Base-by-base conservation (phyloP, 345 rosid genomes). In the Raphanus raphanistrum region DNA sequence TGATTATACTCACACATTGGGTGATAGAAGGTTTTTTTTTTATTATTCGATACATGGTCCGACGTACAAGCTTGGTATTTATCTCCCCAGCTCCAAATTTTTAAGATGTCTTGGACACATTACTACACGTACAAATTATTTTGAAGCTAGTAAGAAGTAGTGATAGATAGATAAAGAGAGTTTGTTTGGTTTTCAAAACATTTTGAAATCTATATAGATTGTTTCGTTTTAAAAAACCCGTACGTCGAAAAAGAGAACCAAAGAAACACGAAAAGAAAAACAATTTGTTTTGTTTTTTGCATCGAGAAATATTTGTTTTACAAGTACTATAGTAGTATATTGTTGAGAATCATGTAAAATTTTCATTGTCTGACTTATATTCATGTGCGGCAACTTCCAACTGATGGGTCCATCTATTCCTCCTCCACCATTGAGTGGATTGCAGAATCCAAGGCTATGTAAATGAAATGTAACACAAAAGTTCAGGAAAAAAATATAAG, bases 321-420 rank as follows among this genome's bases (percentile, higher is more conserved):
- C n/a, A 70, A 70, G 54, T 71, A 72, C 43, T 21, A 50, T n/a
- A 59, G 9, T 38, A 59, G 13, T 12, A 16, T 70, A 15, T 32
- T 28, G 59, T 13, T 38, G 36, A 57, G 31, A 58, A n/a, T 43
- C 36, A 66, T 66, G 74, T 73, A 66, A 62, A 60, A 25, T 31
- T 73, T 59, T n/a, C 64, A 48, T 62, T 21, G 36, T 62, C 54
- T 79, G 60, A 79, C 74, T 79, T 73, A 36, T 61, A 52, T 73
- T 79, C 61, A 60, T 67, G 82, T 69, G 82, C 65, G 25, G 79
- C 79, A 79, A 74, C 71, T 69, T 74, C 74, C 66, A 68, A 68
- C 59, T 52, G 29, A 79, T 79, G 79, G 82, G 82, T 79, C 82
- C 79, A 79, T 68, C 74, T 74, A 62, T 68, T 54, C 31, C 78